Evolutionary conservation across 2,329 filamentous ascomycete species (phyloP).

Genomic region (Aspergillus quadrilineatus): DNA sequence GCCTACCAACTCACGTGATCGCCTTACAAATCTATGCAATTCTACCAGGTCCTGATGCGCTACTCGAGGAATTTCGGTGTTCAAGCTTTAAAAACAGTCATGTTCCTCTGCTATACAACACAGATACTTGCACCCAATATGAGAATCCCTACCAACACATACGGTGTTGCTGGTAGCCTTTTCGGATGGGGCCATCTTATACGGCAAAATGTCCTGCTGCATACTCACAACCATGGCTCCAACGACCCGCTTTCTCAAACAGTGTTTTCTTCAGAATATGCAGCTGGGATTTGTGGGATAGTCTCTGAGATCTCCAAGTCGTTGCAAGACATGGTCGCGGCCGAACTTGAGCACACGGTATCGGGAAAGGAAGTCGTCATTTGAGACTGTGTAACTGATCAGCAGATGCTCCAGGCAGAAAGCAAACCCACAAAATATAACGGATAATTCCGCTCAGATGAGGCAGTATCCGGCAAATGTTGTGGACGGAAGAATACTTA

Average conservation of each 20-base stretch:
- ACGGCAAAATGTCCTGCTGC: too few species aligned
- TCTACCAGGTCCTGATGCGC: background rate
- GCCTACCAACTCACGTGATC: constrained; percentile 30
- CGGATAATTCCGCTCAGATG: background rate
- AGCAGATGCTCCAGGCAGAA: background rate
- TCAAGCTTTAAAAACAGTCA: too few species aligned
- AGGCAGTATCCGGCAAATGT: background rate
- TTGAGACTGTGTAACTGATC: constrained; percentile 57
- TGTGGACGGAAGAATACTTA: constrained; percentile 48
- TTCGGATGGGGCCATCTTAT: too few species aligned
- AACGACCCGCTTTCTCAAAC: background rate
- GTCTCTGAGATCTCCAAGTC: too few species aligned
- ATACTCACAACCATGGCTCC: too few species aligned
- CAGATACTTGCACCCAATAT: too few species aligned
- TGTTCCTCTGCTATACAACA: too few species aligned
- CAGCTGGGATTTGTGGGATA: constrained; percentile 13
- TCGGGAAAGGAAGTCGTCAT: constrained; percentile 76
- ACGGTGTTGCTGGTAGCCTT: too few species aligned
- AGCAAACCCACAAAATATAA: too few species aligned
- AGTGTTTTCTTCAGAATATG: constrained; percentile 10
- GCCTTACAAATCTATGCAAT: constrained; percentile 15
- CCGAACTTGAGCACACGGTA: constrained; percentile 70
- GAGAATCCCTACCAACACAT: too few species aligned
- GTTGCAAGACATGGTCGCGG: constrained; percentile 33
- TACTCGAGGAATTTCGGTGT: too few species aligned